Percentiles rank a stretch among this genome's conserved stretches.
phyloP scores from a whole-genome alignment of 352 stramenopile genomes.

The Vaucheria bursata region DNA sequence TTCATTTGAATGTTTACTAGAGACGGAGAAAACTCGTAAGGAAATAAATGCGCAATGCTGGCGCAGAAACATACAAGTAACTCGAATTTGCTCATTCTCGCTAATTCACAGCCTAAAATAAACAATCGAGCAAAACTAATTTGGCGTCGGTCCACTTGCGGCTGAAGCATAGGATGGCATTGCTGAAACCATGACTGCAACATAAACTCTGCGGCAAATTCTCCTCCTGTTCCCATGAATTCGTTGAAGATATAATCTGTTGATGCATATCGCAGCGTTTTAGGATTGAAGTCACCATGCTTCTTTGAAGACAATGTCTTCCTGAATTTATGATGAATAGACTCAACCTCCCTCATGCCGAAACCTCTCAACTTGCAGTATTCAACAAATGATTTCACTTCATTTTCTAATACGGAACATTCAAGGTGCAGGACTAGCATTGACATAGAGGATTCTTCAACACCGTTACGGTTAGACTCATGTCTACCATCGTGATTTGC shows the following conservation, averaged over 20 bases:
- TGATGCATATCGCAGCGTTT: slow-evolving; percentile 27
- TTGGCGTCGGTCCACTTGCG: slow-evolving; percentile 20
- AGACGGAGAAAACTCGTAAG: not conserved
- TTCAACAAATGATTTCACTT: not conserved
- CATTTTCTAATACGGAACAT: too few relatives aligned
- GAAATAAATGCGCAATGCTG: slow-evolving; percentile 20
- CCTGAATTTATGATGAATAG: slow-evolving; percentile 21
- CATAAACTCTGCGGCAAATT: slow-evolving; percentile 30
- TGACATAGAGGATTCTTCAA: too few relatives aligned
- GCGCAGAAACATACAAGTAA: slow-evolving; percentile 29
- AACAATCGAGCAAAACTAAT: slow-evolving; percentile 32
- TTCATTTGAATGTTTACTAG: not conserved
- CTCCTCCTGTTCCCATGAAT: slow-evolving; percentile 28
- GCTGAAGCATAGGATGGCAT: slow-evolving; percentile 6
- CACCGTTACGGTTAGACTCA: too few relatives aligned
- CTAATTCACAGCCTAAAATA: slow-evolving; percentile 38
- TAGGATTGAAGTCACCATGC: slow-evolving; percentile 37
- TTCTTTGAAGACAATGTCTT: slow-evolving; percentile 18
- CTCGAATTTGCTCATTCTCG: slow-evolving; percentile 28
- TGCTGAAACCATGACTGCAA: slow-evolving; percentile 39
- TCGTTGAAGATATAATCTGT: slow-evolving; percentile 37
- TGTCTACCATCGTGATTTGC: too few relatives aligned
- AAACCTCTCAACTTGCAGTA: not conserved
- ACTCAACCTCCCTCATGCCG: slow-evolving; percentile 11
- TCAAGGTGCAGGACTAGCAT: too few relatives aligned